phyloP scores from a whole-genome alignment of 2,329 filamentous ascomycete species.

The Metarhizium anisopliae region DNA sequence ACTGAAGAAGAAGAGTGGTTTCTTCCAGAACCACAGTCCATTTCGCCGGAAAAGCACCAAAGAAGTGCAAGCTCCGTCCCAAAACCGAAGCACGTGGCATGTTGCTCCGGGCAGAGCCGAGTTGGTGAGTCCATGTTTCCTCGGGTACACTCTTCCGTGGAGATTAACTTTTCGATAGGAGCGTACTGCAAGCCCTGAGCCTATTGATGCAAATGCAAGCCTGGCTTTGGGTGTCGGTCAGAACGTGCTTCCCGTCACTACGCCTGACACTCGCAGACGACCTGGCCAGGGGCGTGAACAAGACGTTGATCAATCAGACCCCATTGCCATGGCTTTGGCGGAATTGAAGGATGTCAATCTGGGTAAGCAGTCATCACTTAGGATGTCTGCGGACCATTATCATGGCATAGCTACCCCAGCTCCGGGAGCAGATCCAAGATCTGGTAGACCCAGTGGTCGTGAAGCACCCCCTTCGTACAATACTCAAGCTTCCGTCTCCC shows the following conservation, averaged over 20 bases:
- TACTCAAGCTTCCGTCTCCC: constrained; percentile 52
- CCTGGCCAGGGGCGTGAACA: constrained; percentile 20
- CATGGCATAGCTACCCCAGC: constrained; percentile 85
- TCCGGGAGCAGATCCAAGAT: constrained; percentile 36
- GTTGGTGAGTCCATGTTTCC: constrained; percentile 1
- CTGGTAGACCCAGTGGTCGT: constrained; percentile 32
- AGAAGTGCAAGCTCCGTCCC: constrained; percentile 38
- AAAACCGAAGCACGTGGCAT: constrained; percentile 53
- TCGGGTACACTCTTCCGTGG: not conserved
- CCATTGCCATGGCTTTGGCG: constrained; percentile 84
- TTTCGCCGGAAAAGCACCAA: constrained; percentile 90
- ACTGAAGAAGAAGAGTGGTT: constrained; percentile 66
- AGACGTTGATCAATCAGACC: constrained; percentile 60
- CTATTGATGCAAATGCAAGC: constrained; percentile 84
- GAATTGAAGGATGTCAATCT: constrained; percentile 78
- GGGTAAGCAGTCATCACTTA: constrained; percentile 66
- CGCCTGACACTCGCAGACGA: constrained; percentile 52
- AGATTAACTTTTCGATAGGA: constrained; percentile 20
- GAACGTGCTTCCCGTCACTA: constrained; percentile 89
- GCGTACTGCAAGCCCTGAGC: constrained; percentile 61
- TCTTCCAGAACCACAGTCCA: constrained; percentile 87
- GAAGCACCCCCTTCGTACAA: constrained; percentile 73
- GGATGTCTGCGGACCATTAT: constrained; percentile 94
- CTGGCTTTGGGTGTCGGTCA: constrained; percentile 91
- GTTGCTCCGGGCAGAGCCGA: constrained; percentile 17